Evolutionary conservation across 495 filamentous ascomycete genomes (phyloP).

Genomic region (Penicillium tannophilum): DNA sequence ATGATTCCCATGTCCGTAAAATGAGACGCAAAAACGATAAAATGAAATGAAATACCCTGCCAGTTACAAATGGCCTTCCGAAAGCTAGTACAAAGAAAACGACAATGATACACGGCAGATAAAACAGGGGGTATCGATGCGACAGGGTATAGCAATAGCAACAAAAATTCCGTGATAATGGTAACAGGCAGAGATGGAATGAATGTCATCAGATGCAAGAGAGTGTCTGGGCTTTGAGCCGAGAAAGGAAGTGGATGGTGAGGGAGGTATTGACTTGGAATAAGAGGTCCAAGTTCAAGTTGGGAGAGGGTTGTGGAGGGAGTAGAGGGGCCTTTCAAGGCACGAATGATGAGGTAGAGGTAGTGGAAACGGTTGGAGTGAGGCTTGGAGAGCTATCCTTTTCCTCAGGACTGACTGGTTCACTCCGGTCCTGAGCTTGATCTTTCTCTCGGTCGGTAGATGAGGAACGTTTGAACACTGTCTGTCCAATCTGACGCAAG

Average conservation of each 20-base stretch:
- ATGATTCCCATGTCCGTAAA: conserved; percentile 15
- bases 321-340: conserved; percentile 16
- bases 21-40: conserved; percentile 7
- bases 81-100: conserved; percentile 6
- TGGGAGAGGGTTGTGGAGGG: neutral
- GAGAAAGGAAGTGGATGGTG: neutral
- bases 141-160: conserved; percentile 24
- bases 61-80: conserved; percentile 6
- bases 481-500: conserved; percentile 51
- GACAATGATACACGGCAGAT: conserved; percentile 16
- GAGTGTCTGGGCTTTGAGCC: conserved; percentile 6
- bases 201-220: conserved; percentile 26
- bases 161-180: conserved; percentile 21
- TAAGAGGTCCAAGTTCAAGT: neutral
- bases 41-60: conserved; percentile 15
- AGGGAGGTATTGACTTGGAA: neutral
- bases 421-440: conserved; percentile 33
- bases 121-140: conserved; percentile 33
- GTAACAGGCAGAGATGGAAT: conserved; percentile 18
- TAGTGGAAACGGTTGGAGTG: conserved; percentile 43
- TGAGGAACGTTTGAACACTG: conserved; percentile 52
- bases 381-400: conserved; percentile 40
- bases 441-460: conserved; percentile 51
- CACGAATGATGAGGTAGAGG: conserved; percentile 41
- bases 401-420: conserved; percentile 36